These are phyloP conservation scores for Annulohypoxylon bovei DNA, from an alignment of 495 filamentous ascomycete species.

Conservation along the genomic window DNA sequence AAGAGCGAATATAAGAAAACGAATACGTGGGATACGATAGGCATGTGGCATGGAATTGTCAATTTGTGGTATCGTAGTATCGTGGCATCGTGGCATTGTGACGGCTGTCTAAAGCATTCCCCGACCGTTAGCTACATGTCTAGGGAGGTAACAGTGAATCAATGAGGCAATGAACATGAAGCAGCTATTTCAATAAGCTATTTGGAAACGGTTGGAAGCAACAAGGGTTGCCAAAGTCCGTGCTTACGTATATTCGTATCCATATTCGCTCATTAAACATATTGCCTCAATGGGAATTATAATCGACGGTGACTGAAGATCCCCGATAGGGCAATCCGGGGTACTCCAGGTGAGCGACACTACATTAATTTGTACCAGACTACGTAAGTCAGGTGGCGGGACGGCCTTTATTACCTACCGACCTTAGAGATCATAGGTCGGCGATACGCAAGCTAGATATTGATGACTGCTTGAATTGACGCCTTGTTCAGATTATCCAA, in stretches of 20 bases:
- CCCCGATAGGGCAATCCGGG: constrained; percentile 12
- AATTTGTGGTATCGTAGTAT: not conserved
- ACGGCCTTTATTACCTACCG: constrained; percentile 25
- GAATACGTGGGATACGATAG: constrained; percentile 24
- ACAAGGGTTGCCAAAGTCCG: not conserved
- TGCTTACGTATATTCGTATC: constrained; percentile 31
- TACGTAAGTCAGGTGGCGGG: constrained; percentile 13
- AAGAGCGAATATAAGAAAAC: constrained; percentile 19
- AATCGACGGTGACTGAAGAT: constrained; percentile 8
- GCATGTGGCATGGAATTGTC: not conserved
- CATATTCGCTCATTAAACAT: not conserved
- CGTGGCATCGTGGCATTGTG: not conserved
- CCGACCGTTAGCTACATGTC: not conserved
- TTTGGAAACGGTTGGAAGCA: not conserved
- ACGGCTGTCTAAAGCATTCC: not conserved
- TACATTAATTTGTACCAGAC: too few relatives aligned
- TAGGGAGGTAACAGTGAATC: constrained; percentile 4
- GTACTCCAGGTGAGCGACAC: constrained; percentile 11
- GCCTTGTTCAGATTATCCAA: not conserved
- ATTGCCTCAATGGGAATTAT: constrained; percentile 15
- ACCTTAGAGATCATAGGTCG: not conserved
- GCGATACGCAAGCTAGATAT: not conserved
- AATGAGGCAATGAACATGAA: constrained; percentile 6
- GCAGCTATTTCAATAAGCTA: not conserved
- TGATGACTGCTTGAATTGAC: too few relatives aligned